Evolutionary conservation across 495 filamentous ascomycete species (phyloP), one percentile per base, ranked within the genome.

Genomic region (Xylaria grammica): DNA sequence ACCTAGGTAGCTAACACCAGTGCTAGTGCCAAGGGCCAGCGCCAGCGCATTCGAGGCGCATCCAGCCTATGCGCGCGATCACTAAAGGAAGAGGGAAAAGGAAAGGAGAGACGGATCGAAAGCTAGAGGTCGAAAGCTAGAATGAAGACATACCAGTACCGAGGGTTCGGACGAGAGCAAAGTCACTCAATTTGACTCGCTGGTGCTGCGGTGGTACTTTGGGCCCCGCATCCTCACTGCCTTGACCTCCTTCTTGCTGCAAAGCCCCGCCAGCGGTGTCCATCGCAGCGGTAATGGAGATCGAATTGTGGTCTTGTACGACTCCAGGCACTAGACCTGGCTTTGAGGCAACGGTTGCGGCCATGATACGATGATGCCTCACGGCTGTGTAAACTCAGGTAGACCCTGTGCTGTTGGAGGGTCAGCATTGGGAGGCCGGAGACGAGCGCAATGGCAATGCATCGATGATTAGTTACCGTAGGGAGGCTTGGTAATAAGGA

Each of bases 141-240:
- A 53, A 51, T 22, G 44, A n/a, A 32, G 30, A 67, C 78, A 55
- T 74, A 94, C 92, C 92, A 22, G 93, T 96, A 62, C 95, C 95
- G 59, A 99, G 82, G 22, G 94, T 99, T 75, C 93, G 94, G 66
- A 97, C 81, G 24, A 94, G 84, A 44, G 89, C 78, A 73, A 98
- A 97, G 77, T 99, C 94, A 61, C 83, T 80, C 29, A 93, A 61
- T 48, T 74, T 67, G 42, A 81, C 69, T 57, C 63, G 72, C 63
- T 74, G 72, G 40, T 70, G 67, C 44, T 74, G 72, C 15, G 72
- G 72, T 58, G 72, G 69, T 26, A 74, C 72, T 59, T 70, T 72
- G 9, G 60, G 69, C n/a, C 68, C 69, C 30, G 60, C 63, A 58
- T 68, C 67, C 20, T 64, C 44, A 11, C 29, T 51, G 17, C 30